phyloP scores from a whole-genome alignment of 768 basidiomycete genomes.

The Hericium coralloides region DNA sequence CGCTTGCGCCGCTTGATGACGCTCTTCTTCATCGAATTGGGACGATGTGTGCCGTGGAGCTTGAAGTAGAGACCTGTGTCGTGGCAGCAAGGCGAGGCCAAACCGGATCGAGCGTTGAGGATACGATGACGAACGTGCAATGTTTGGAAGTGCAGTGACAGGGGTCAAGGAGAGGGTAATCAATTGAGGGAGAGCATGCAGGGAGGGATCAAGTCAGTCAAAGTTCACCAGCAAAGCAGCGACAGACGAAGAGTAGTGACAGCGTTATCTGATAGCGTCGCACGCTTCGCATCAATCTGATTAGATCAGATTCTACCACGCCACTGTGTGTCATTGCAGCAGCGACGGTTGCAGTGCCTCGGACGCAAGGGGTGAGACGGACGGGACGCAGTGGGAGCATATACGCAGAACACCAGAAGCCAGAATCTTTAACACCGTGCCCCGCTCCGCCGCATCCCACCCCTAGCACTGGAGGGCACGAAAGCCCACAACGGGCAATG shows the following conservation, averaged over 20 bases:
- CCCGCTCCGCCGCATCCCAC: not conserved
- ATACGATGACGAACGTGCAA: not conserved
- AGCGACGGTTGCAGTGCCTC: not conserved
- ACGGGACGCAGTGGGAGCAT: conserved; percentile 9
- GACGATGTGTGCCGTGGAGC: conserved; percentile 92
- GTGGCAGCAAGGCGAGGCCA: conserved; percentile 24
- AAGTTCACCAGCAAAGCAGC: not conserved
- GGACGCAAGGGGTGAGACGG: not conserved
- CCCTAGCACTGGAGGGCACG: not conserved
- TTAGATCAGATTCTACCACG: conserved; percentile 13
- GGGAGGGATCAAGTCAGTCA: too few relatives aligned
- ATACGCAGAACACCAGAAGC: too few relatives aligned
- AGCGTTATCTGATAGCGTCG: conserved; percentile 4
- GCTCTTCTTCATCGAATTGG: conserved; percentile 98
- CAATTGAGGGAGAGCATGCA: too few relatives aligned
- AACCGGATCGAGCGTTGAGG: conserved; percentile 28
- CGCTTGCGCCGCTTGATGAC: conserved; percentile 98
- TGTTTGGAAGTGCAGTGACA: not conserved
- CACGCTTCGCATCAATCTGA: conserved; percentile 16
- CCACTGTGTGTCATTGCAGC: conserved; percentile 9
- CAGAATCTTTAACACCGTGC: not conserved
- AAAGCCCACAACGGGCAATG: not conserved
- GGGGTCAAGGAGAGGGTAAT: too few relatives aligned
- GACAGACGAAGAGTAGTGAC: conserved; percentile 7
- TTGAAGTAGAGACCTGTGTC: conserved; percentile 90